Percentiles rank a stretch among this genome's conserved stretches.
Conservation (phyloP, 371 early-diverging fungal genomes). For the Lichtheimia hyalospora region DNA sequence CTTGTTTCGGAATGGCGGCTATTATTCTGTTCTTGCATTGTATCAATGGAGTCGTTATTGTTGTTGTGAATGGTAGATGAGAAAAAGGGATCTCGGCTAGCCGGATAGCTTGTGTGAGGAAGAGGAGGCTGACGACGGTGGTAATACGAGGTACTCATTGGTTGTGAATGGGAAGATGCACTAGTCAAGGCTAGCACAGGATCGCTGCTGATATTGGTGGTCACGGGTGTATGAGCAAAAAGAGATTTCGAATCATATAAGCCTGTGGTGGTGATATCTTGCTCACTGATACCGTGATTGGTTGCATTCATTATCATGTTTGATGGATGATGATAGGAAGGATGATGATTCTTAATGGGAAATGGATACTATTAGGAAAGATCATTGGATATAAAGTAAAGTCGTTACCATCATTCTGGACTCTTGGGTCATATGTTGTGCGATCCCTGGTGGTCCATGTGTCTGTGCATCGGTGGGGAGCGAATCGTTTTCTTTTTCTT, state of each 20-base stretch:
- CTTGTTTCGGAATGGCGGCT: slow-evolving; percentile 6
- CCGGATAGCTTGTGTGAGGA: too few species aligned
- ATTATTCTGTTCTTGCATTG: not conserved
- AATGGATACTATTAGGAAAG: not conserved
- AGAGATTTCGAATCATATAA: not conserved
- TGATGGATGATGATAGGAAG: too few species aligned
- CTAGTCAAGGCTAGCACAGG: not conserved
- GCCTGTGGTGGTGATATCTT: not conserved
- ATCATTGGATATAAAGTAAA: not conserved
- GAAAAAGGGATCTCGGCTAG: too few species aligned
- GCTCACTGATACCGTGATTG: not conserved
- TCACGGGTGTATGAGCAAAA: not conserved
- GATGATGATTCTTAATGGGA: too few species aligned
- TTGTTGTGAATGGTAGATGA: too few species aligned
- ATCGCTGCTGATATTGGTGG: not conserved
- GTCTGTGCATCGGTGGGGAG: slow-evolving; percentile 1
- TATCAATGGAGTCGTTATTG: too few species aligned
- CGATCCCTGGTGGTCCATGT: not conserved
- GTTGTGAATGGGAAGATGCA: not conserved
- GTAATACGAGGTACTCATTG: not conserved
- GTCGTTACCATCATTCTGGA: not conserved
- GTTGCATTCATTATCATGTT: not conserved
- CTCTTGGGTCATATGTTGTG: not conserved
- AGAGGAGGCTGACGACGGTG: not conserved
- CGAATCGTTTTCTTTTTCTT: not conserved